These are phyloP conservation scores for Penicillium angulare DNA, from an alignment of 495 filamentous ascomycete species.

Conservation along the genomic window DNA sequence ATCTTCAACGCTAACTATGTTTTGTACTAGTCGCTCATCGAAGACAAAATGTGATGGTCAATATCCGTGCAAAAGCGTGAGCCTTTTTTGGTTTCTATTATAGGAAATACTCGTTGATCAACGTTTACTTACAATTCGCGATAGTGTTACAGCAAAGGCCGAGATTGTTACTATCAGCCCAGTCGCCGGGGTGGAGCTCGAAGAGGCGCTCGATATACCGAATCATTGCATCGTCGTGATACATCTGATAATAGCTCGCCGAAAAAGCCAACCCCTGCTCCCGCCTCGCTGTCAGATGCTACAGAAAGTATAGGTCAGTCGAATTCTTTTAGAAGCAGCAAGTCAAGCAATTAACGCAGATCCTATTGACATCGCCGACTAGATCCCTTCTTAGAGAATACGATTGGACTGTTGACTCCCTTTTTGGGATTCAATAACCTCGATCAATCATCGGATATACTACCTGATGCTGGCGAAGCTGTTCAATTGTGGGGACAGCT, in stretches of 20 bases:
- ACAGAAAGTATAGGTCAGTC: conserved; percentile 12
- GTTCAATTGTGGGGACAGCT: conserved; percentile 19
- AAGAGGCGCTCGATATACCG: conserved; percentile 21
- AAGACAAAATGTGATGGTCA: conserved; percentile 53
- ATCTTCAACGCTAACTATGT: neutral
- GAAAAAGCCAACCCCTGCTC: neutral
- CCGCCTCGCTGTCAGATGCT: conserved; percentile 1
- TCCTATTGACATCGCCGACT: too few relatives aligned
- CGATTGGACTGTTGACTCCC: conserved; percentile 18
- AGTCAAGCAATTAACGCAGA: neutral
- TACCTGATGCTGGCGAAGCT: conserved; percentile 10
- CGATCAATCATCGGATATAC: conserved; percentile 16
- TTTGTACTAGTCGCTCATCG: conserved; percentile 42
- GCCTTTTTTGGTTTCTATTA: too few relatives aligned
- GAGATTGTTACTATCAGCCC: conserved; percentile 46
- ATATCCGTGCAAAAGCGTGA: conserved; percentile 37
- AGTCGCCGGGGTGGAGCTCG: conserved; percentile 51
- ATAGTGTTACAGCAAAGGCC: conserved; percentile 42
- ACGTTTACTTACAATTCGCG: too few relatives aligned
- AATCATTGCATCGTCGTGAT: conserved; percentile 4
- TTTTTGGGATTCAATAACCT: conserved; percentile 19
- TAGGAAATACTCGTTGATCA: too few relatives aligned
- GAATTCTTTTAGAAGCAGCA: neutral
- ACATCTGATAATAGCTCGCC: neutral
- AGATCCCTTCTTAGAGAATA: conserved; percentile 17